Conservation (phyloP, 1,284 basidiomycete species). For the Microbotryum violaceum region DNA sequence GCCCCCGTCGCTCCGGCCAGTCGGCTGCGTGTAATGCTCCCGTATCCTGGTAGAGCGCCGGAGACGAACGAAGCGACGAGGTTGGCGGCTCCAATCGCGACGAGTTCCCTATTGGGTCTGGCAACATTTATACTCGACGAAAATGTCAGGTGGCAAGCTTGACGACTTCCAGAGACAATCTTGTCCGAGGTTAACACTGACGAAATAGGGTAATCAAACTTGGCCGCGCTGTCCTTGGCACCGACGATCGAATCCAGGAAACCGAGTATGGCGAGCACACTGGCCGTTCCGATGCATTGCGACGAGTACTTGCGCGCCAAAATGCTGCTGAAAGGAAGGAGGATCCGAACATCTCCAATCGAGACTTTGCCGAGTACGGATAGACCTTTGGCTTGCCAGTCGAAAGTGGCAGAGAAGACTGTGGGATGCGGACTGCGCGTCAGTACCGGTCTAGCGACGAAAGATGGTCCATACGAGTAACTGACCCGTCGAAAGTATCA, state of each 20-base stretch:
- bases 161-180: too few species aligned
- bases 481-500: constrained; percentile 69
- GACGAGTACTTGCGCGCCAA: constrained; percentile 5
- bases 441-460: background rate
- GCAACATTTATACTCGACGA: background rate
- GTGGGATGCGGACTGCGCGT: background rate
- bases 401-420: constrained; percentile 64
- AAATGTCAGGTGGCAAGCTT: background rate
- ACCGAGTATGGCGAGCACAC: constrained; percentile 28
- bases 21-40: constrained; percentile 60
- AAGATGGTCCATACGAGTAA: constrained; percentile 16
- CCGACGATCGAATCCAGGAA: constrained; percentile 55
- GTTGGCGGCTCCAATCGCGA: constrained; percentile 71
- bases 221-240: constrained; percentile 74
- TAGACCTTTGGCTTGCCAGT: constrained; percentile 70
- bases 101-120: constrained; percentile 75
- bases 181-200: background rate
- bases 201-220: constrained; percentile 70
- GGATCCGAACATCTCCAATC: constrained; percentile 25
- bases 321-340: constrained; percentile 32
- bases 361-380: constrained; percentile 60
- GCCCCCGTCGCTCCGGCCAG: constrained; percentile 52
- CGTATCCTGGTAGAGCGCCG: constrained; percentile 78
- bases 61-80: constrained; percentile 68
- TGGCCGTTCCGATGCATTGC: constrained; percentile 19